These are phyloP conservation scores for Stachybotrys elegans DNA, from an alignment of 2,329 filamentous ascomycete species.

Conservation along the genomic window DNA sequence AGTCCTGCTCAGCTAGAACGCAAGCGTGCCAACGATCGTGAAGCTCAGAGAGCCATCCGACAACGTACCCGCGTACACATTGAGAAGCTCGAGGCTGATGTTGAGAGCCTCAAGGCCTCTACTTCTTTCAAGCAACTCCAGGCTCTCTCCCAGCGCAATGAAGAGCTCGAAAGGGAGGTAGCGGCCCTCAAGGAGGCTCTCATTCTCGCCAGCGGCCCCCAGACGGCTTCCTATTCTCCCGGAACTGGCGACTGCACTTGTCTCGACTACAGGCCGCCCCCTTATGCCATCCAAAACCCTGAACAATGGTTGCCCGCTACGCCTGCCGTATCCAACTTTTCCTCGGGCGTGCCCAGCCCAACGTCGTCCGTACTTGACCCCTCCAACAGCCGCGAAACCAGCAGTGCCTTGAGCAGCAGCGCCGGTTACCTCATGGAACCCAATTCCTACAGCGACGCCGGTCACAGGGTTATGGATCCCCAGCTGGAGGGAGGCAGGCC, in stretches of 20 bases:
- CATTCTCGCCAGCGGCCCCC: constrained; percentile 33
- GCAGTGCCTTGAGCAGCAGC: too few species aligned
- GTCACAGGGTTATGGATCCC: too few species aligned
- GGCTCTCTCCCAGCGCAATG: constrained; percentile 46
- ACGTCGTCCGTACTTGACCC: constrained; percentile 38
- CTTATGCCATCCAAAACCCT: too few species aligned
- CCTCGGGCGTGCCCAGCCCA: constrained; percentile 47
- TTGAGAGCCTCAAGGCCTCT: constrained; percentile 63
- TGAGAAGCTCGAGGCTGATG: constrained; percentile 68
- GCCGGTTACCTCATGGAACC: too few species aligned
- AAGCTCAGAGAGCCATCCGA: constrained; percentile 82
- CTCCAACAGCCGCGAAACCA: too few species aligned
- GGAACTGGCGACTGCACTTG: too few species aligned
- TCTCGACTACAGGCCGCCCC: constrained; percentile 35
- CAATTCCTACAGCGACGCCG: too few species aligned
- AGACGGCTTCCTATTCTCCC: too few species aligned
- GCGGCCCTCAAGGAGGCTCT: constrained; percentile 35
- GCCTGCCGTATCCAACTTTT: constrained; percentile 32
- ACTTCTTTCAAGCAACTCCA: constrained; percentile 46
- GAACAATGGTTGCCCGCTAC: constrained; percentile 33
- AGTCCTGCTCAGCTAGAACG: constrained; percentile 84
- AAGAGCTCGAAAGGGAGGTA: constrained; percentile 49
- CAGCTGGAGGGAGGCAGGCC: too few species aligned
- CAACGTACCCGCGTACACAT: constrained; percentile 85
- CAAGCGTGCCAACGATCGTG: constrained; percentile 87